Percentiles rank a stretch among this genome's conserved stretches.
Evolutionary conservation across 768 basidiomycete genomes (phyloP).

Genomic region (Stropharia rugosoannulata): DNA sequence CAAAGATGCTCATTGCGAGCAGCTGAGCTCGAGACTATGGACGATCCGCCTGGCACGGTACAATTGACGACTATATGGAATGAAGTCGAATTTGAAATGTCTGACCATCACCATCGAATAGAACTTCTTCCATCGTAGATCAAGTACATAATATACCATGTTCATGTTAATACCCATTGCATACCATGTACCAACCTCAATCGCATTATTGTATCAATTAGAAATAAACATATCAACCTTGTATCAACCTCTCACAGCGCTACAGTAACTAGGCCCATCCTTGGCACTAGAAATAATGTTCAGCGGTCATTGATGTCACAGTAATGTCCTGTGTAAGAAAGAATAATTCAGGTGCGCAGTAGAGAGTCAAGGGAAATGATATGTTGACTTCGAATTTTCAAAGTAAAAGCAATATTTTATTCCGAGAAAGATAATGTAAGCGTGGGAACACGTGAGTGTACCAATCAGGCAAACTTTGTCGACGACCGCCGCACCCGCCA

Average conservation of each 20-base stretch:
- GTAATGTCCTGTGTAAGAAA: not conserved
- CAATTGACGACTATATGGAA: slow-evolving; percentile 15
- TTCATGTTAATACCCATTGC: not conserved
- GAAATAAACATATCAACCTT: not conserved
- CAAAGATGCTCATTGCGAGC: slow-evolving; percentile 10
- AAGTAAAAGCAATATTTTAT: slow-evolving; percentile 8
- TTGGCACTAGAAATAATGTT: too few species aligned
- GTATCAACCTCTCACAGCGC: not conserved
- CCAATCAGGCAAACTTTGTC: slow-evolving; percentile 31
- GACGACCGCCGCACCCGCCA: slow-evolving; percentile 32
- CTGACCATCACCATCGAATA: not conserved
- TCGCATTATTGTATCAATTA: not conserved
- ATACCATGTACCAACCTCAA: not conserved
- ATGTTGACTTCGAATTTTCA: not conserved
- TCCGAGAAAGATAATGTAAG: slow-evolving; percentile 8
- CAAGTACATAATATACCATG: not conserved
- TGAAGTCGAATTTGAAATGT: slow-evolving; percentile 3
- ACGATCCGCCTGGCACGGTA: slow-evolving; percentile 6
- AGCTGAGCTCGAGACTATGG: not conserved
- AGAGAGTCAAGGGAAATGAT: too few species aligned
- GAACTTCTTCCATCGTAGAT: not conserved
- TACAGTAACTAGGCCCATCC: too few species aligned
- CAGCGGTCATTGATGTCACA: too few species aligned
- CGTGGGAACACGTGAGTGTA: slow-evolving; percentile 33
- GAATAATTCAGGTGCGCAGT: too few species aligned